A percentile compares a stretch with the other conserved stretches of the same genome.
These are phyloP conservation scores for Massariosphaeria phaeospora DNA, from an alignment of 495 filamentous ascomycete species.

Conservation along the genomic window DNA sequence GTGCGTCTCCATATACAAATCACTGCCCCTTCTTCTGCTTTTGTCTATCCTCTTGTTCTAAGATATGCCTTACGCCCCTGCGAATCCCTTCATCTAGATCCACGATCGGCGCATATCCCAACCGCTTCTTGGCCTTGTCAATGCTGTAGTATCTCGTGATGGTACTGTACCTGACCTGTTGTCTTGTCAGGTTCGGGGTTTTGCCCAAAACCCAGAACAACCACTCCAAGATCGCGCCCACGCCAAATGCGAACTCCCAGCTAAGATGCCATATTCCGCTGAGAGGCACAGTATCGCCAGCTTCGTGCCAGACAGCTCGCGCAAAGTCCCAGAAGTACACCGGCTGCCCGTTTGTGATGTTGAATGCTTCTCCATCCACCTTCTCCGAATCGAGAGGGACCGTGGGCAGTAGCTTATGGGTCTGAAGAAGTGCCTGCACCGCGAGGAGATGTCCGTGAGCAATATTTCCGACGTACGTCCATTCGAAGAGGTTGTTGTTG, in stretches of 20 bases:
- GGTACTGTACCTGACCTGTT: conserved; percentile 68
- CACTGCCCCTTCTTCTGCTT: conserved; percentile 28
- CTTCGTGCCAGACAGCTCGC: conserved; percentile 64
- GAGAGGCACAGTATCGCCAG: conserved; percentile 37
- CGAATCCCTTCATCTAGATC: conserved; percentile 67
- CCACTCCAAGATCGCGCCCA: conserved; percentile 67
- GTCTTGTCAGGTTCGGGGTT: conserved; percentile 68
- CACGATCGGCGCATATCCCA: conserved; percentile 74
- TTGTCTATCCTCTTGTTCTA: conserved; percentile 47
- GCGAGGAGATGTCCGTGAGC: conserved; percentile 70
- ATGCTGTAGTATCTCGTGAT: conserved; percentile 85
- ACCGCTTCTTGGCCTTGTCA: conserved; percentile 71
- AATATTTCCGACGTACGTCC: conserved; percentile 74
- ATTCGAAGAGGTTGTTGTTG: conserved; percentile 86
- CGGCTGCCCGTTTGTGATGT: conserved; percentile 88
- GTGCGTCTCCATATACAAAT: background rate
- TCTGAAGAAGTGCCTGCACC: conserved; percentile 64
- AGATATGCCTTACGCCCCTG: conserved; percentile 61
- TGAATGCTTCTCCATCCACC: conserved; percentile 91
- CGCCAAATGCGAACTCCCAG: conserved; percentile 54
- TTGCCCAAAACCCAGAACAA: conserved; percentile 63
- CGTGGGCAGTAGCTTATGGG: conserved; percentile 48
- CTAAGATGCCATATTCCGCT: conserved; percentile 62
- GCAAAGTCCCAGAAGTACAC: conserved; percentile 96
- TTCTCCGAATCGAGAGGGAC: conserved; percentile 66